phyloP scores from a whole-genome alignment of 108 stramenopile genomes.

The Phaeodactylum tricornutum region DNA sequence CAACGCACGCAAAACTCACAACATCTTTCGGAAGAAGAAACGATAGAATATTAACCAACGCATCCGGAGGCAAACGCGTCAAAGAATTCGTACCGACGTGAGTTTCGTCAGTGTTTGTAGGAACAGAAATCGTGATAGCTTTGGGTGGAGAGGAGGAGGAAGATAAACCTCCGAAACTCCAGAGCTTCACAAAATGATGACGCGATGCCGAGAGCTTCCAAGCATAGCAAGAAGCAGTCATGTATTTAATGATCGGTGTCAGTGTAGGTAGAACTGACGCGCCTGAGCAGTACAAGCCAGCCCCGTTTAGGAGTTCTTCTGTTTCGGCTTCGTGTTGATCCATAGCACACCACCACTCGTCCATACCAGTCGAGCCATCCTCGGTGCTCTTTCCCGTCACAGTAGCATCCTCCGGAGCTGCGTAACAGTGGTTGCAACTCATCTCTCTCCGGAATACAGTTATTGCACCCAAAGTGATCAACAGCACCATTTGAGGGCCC shows the following conservation, averaged over 20 bases:
- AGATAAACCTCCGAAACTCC: constrained; percentile 5
- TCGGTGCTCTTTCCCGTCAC: constrained; percentile 3
- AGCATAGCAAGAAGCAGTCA: neutral
- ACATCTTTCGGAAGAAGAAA: constrained; percentile 65
- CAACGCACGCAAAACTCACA: constrained; percentile 43
- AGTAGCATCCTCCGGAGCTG: constrained; percentile 23
- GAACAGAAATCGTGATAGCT: constrained; percentile 1
- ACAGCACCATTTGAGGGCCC: neutral
- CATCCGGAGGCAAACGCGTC: constrained; percentile 35
- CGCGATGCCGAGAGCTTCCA: neutral
- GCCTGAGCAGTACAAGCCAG: constrained; percentile 30
- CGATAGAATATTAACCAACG: constrained; percentile 51
- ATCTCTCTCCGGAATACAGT: constrained; percentile 72
- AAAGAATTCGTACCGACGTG: neutral
- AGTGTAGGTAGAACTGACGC: constrained; percentile 9
- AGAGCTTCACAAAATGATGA: constrained; percentile 15
- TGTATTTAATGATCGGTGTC: neutral
- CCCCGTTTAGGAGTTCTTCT: constrained; percentile 57
- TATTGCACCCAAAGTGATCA: constrained; percentile 29
- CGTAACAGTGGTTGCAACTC: constrained; percentile 75
- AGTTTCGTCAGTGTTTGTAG: constrained; percentile 1
- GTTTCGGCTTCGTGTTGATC: constrained; percentile 26
- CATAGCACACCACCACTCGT: neutral
- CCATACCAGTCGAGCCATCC: neutral
- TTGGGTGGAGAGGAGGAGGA: neutral